A percentile compares a stretch with the other conserved stretches of the same genome.
Evolutionary conservation across 768 basidiomycete genomes (phyloP).

Genomic region (Rhizopogon rudus): DNA sequence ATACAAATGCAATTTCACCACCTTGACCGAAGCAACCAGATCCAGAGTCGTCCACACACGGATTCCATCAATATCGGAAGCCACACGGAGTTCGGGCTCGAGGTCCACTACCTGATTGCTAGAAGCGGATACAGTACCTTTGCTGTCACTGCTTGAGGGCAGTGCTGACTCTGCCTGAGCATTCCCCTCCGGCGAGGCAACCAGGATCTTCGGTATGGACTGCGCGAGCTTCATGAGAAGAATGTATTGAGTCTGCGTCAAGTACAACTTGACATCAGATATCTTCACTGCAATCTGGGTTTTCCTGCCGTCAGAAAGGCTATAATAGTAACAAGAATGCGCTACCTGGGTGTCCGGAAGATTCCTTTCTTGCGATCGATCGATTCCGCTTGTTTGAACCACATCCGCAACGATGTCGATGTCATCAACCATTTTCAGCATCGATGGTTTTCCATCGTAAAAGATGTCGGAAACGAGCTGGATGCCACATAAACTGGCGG

Average conservation of each 20-base stretch:
- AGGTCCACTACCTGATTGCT: constrained; percentile 13
- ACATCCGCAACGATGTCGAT: constrained; percentile 71
- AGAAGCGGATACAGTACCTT: neutral
- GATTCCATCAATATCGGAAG: constrained; percentile 17
- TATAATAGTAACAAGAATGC: neutral
- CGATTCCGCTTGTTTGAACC: constrained; percentile 53
- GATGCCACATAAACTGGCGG: constrained; percentile 78
- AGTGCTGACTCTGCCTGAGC: constrained; percentile 24
- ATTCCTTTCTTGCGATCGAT: constrained; percentile 45
- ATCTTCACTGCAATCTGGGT: constrained; percentile 63
- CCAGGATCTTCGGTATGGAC: constrained; percentile 66
- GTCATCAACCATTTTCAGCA: constrained; percentile 88
- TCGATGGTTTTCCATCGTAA: constrained; percentile 40
- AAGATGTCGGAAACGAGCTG: constrained; percentile 72
- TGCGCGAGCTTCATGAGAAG: constrained; percentile 61
- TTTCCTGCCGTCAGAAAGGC: constrained; percentile 2
- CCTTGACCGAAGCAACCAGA: constrained; percentile 61
- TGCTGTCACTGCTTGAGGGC: constrained; percentile 10
- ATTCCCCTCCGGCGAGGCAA: constrained; percentile 39
- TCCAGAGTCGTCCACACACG: constrained; percentile 64
- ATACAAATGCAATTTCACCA: constrained; percentile 84
- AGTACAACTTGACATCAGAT: constrained; percentile 77
- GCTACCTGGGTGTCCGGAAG: constrained; percentile 75
- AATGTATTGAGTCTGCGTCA: constrained; percentile 82
- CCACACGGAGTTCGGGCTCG: constrained; percentile 53